Evolutionary conservation across 306 rosid genomes (phyloP).

Genomic region (Benincasa hispida): DNA sequence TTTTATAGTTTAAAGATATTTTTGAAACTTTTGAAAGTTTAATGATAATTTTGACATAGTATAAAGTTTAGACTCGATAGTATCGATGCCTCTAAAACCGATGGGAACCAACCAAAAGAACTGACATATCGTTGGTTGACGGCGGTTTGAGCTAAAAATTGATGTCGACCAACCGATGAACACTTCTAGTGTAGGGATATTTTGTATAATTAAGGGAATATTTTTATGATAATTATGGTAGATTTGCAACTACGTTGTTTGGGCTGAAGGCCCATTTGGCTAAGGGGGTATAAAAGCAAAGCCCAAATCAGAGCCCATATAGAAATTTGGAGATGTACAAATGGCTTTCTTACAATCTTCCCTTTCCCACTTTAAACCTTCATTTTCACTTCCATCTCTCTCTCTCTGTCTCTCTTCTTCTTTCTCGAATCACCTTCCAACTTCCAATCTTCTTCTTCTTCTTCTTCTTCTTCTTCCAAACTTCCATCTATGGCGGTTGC

Average conservation of each 20-base stretch:
- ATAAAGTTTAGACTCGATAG: too few species aligned
- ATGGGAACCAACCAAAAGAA: too few species aligned
- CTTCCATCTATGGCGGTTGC: slow-evolving; percentile 37
- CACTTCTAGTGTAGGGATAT: too few species aligned
- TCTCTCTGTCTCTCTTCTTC: not conserved
- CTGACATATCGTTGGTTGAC: too few species aligned
- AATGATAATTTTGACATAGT: too few species aligned
- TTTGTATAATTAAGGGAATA: too few species aligned
- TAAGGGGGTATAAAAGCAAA: not conserved
- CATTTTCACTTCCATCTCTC: not conserved
- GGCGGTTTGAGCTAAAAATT: too few species aligned
- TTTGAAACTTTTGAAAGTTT: too few species aligned
- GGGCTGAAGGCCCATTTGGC: not conserved
- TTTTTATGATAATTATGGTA: not conserved
- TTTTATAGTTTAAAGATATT: too few species aligned
- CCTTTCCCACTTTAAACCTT: not conserved
- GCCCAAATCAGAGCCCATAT: not conserved
- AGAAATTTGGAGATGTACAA: not conserved
- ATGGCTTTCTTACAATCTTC: not conserved
- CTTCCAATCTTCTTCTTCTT: not conserved
- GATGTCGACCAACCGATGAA: too few species aligned
- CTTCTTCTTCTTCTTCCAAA: not conserved
- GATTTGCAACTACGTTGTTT: not conserved
- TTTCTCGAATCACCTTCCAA: not conserved
- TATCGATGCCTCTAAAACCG: too few species aligned